Conservation (phyloP, 2,329 filamentous ascomycete genomes). For the Epichloe baconii region DNA sequence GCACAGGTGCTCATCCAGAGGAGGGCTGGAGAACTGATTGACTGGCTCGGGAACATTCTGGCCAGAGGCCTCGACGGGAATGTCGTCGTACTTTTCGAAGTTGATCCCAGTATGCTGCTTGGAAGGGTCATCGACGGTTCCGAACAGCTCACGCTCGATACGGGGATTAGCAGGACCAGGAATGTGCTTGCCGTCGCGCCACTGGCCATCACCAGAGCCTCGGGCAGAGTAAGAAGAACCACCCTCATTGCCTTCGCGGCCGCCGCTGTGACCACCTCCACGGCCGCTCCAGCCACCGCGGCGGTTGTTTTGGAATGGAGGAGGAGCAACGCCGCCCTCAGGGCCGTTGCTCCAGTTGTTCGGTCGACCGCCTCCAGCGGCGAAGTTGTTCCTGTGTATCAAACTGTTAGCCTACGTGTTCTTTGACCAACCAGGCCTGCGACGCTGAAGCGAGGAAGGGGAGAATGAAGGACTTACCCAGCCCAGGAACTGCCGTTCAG, state of each 20-base stretch:
- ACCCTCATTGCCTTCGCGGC: constrained; percentile 32
- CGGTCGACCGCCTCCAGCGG: constrained; percentile 18
- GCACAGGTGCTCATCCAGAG: constrained; percentile 86
- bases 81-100: constrained; percentile 99
- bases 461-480: constrained; percentile 24
- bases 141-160: constrained; percentile 91
- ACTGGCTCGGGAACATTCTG: constrained; percentile 88
- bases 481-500: constrained; percentile 42
- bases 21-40: constrained; percentile 81
- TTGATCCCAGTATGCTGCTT: constrained; percentile 99
- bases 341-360: constrained; percentile 20
- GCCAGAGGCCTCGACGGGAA: constrained; percentile 93
- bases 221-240: constrained; percentile 44
- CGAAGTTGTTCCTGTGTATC: constrained; percentile 4
- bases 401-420: not conserved
- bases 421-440: no score
- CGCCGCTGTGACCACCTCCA: constrained; percentile 21
- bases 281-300: constrained; percentile 21
- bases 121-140: constrained; percentile 74
- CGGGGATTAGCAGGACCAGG: constrained; percentile 79
- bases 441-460: not conserved
- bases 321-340: constrained; percentile 7
- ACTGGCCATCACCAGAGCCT: constrained; percentile 89
- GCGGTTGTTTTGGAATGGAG: constrained; percentile 15
- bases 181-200: constrained; percentile 94